Evolutionary conservation across 371 early-diverging fungal species (phyloP), one percentile per base, ranked within the genome.

Genomic region (Blastocladiella emersonii): DNA sequence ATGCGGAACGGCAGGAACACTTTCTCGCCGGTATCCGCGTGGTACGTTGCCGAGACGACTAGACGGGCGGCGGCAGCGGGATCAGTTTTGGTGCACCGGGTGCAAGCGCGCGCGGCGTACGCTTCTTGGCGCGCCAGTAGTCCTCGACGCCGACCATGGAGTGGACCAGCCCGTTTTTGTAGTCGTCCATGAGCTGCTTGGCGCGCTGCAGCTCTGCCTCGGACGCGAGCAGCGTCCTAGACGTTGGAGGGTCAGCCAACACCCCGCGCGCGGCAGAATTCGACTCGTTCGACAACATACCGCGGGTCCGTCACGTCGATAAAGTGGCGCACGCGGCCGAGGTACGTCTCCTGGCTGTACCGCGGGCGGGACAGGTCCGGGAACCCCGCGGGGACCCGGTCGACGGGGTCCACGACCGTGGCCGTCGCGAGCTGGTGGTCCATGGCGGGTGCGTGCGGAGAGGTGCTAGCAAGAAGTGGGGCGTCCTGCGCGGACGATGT

Each of bases 1-100:
- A 91, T 91, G 30, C 91, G 70, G 74, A 91, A 90, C 25, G 90
- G 91, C 41, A 91, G 67, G 32, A 89, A 74, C 32, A 91, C 76
- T 25, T 84, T 77, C 64, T 89, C 87, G 48, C 85, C 86, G 7
- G 90, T 90, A 67, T 91, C 90, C 34, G 90, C 85, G 69, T 91
- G 91, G 67, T 87, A 67, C 0, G 89, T 88, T 30, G 85, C 62
- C 36, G 23, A 80, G 68, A 88, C 87, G 34, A 89, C 81, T 45
- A 67, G n/a, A n/a, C n/a, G n/a, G n/a, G n/a, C n/a, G n/a, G n/a
- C 34, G n/a, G 55, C 6, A 37, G 34, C 35, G n/a, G n/a, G n/a
- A n/a, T n/a, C n/a, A n/a, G n/a, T n/a, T n/a, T n/a, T n/a, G n/a
- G n/a, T n/a, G n/a, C n/a, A n/a, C n/a, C n/a, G n/a, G n/a, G n/a